phyloP scores from a whole-genome alignment of 305 asterid genomes.

The Fraxinus latifolia region DNA sequence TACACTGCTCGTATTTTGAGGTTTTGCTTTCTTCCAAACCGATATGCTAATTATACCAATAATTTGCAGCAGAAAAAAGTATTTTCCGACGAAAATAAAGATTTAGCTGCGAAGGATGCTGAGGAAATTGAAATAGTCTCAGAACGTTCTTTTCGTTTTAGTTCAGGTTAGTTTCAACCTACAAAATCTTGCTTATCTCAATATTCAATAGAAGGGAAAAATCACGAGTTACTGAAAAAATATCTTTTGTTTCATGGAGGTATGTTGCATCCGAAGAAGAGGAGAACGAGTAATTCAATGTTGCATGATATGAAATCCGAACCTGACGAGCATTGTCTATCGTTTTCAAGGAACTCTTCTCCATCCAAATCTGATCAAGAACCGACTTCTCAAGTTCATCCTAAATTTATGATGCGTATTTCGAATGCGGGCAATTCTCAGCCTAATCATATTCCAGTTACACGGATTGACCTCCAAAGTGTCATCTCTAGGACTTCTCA shows the following conservation, averaged over 20 bases:
- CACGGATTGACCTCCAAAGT: conserved; percentile 26
- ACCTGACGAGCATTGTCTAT: conserved; percentile 43
- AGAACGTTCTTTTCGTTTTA: conserved; percentile 30
- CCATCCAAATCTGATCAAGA: conserved; percentile 67
- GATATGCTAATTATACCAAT: conserved; percentile 4
- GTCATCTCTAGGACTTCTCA: conserved; percentile 20
- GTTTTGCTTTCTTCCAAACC: neutral
- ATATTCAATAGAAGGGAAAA: neutral
- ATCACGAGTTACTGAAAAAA: neutral
- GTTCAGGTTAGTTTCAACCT: conserved; percentile 36
- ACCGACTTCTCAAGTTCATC: conserved; percentile 40
- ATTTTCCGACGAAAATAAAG: conserved; percentile 37
- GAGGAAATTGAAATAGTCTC: conserved; percentile 41
- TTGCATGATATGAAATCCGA: conserved; percentile 36
- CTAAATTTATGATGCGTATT: conserved; percentile 39
- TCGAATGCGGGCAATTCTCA: conserved; percentile 29
- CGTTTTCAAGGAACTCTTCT: conserved; percentile 65
- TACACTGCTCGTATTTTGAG: neutral
- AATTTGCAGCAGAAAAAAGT: conserved; percentile 30
- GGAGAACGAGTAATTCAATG: conserved; percentile 50
- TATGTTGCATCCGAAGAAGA: conserved; percentile 66
- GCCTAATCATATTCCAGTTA: conserved; percentile 22
- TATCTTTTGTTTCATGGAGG: conserved; percentile 34
- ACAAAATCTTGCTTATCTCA: neutral
- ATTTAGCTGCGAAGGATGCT: conserved; percentile 31